Conservation (phyloP, 305 asterid species). For the Fraxinus albicans region DNA sequence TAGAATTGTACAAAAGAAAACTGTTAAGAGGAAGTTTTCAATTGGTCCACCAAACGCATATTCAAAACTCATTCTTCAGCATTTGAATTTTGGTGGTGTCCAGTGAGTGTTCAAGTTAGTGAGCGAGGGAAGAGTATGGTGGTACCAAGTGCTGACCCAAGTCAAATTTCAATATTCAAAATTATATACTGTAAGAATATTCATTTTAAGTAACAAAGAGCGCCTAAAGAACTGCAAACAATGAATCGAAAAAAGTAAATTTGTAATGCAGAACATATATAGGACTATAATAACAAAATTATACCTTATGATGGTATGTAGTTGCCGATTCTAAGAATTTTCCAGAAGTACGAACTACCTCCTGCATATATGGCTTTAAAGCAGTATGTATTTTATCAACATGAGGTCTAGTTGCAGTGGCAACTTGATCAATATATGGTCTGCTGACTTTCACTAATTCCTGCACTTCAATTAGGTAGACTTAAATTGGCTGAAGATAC, state of each 20-base stretch:
- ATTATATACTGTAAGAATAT: background rate
- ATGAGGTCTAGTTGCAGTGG: slow-evolving; percentile 78
- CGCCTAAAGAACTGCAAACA: background rate
- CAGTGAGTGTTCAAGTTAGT: background rate
- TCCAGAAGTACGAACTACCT: slow-evolving; percentile 57
- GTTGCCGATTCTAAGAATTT: slow-evolving; percentile 74
- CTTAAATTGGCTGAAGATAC: slow-evolving; percentile 22
- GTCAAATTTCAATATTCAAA: background rate
- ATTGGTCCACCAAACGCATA: background rate
- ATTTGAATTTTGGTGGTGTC: background rate
- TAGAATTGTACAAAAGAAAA: background rate
- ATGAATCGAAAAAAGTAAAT: background rate
- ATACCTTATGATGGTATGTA: slow-evolving; percentile 77
- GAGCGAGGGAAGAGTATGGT: background rate
- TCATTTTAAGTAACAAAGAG: background rate
- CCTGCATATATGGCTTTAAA: slow-evolving; percentile 62
- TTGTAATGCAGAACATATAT: background rate
- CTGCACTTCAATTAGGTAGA: slow-evolving; percentile 40
- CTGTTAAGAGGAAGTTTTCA: background rate
- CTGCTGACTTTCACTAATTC: slow-evolving; percentile 61
- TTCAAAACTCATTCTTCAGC: background rate
- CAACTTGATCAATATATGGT: slow-evolving; percentile 79
- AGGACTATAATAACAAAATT: background rate
- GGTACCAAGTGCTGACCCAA: background rate
- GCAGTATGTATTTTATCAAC: slow-evolving; percentile 52